phyloP scores from a whole-genome alignment of 164 flowering plant genomes.

The Amborella trichopoda region DNA sequence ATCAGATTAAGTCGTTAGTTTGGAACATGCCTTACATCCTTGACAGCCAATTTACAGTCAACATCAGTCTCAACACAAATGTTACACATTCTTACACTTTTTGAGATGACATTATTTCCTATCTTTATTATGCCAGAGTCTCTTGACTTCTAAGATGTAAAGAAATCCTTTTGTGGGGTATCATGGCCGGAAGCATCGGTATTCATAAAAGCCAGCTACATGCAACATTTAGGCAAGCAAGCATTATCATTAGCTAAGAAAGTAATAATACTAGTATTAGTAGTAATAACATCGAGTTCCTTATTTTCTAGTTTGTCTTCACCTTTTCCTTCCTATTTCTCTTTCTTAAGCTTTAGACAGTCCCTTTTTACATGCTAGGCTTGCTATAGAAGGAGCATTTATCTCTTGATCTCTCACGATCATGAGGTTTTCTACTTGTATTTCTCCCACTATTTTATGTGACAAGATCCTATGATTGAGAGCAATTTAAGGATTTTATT shows the following conservation, averaged over 20 bases:
- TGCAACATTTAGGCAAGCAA: background rate
- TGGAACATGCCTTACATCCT: background rate
- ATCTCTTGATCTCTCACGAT: background rate
- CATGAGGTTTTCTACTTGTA: background rate
- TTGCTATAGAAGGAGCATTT: background rate
- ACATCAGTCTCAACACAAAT: background rate
- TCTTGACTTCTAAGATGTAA: background rate
- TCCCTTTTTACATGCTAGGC: background rate
- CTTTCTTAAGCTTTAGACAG: background rate
- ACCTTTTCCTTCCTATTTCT: background rate
- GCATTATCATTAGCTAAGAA: background rate
- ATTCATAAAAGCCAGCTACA: too few species aligned
- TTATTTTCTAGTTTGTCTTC: background rate
- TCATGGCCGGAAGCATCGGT: background rate
- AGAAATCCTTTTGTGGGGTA: background rate
- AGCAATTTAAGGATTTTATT: background rate
- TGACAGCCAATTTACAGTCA: background rate
- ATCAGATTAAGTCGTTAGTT: background rate
- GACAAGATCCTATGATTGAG: background rate
- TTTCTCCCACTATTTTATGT: background rate
- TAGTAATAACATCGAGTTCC: background rate
- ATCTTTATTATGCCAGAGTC: too few species aligned
- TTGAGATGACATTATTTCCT: background rate
- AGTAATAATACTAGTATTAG: background rate
- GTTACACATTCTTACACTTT: background rate